Conservation (phyloP, 192 early-diverging fungal genomes). For the Rhizophagus prolifer region DNA sequence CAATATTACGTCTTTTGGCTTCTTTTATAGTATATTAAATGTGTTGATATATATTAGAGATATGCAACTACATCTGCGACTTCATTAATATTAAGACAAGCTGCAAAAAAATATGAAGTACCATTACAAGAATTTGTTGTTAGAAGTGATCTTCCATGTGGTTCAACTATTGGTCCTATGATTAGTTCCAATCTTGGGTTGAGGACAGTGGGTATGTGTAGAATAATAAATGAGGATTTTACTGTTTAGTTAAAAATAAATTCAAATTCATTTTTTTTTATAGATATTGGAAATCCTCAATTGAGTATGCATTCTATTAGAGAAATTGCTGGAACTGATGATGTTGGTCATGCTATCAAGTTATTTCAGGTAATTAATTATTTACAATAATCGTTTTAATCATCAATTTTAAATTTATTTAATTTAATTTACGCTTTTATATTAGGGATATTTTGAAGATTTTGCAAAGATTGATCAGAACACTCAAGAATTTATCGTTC, state of each 20-base stretch:
- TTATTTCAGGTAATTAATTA: conserved; percentile 68
- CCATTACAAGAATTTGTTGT: conserved; percentile 91
- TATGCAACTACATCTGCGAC: conserved; percentile 79
- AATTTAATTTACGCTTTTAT: background rate
- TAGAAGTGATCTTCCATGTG: conserved; percentile 92
- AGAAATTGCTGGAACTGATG: conserved; percentile 86
- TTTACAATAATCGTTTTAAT: background rate
- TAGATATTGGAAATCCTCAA: conserved; percentile 94
- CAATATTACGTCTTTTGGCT: background rate
- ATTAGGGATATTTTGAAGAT: conserved; percentile 5
- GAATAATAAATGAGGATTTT: background rate
- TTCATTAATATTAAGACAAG: conserved; percentile 69
- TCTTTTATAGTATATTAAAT: background rate
- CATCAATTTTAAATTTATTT: background rate
- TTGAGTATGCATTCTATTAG: conserved; percentile 97
- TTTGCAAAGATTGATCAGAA: conserved; percentile 10
- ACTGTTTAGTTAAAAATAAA: background rate
- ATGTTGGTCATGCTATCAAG: conserved; percentile 79
- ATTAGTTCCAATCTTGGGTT: conserved; percentile 90
- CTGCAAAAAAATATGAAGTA: conserved; percentile 74
- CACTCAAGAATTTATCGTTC: too few species aligned
- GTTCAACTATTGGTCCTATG: conserved; percentile 98
- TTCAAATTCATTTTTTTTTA: background rate
- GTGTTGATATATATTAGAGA: conserved; percentile 45
- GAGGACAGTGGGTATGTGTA: conserved; percentile 79